A percentile compares a stretch with the other conserved stretches of the same genome.
Conservation (phyloP, 2,329 filamentous ascomycete species). For the Fusarium fujikuroi region DNA sequence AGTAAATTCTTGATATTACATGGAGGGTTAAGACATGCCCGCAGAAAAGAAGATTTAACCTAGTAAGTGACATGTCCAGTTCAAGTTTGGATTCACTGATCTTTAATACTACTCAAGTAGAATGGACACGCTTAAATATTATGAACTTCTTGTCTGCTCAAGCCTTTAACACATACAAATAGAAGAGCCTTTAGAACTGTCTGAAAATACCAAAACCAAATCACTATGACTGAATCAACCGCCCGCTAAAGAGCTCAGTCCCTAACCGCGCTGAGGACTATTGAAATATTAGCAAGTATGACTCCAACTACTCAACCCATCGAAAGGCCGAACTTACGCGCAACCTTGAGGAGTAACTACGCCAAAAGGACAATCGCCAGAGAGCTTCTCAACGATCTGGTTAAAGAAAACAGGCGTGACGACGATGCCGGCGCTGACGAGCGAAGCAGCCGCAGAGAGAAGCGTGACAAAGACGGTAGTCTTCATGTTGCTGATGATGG, state of each 20-base stretch:
- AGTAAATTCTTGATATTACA: not conserved
- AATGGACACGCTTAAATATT: not conserved
- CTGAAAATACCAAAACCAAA: not conserved
- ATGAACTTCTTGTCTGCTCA: not conserved
- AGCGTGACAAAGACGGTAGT: constrained; percentile 47
- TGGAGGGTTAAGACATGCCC: not conserved
- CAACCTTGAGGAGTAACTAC: constrained; percentile 67
- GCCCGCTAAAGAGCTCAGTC: not conserved
- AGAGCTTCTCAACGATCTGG: constrained; percentile 61
- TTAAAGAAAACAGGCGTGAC: constrained; percentile 63
- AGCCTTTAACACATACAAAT: not conserved
- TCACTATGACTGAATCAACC: not conserved
- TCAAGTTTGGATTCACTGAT: not conserved
- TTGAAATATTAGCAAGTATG: not conserved
- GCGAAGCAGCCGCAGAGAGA: constrained; percentile 56
- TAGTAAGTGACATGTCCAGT: not conserved
- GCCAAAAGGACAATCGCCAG: constrained; percentile 66
- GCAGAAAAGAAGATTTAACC: not conserved
- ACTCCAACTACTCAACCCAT: not conserved
- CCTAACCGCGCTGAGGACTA: constrained; percentile 36
- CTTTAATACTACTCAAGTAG: not conserved
- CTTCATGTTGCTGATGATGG: constrained; percentile 43
- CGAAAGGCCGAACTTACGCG: constrained; percentile 57
- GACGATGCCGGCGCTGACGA: constrained; percentile 64
- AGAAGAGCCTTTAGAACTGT: not conserved